phyloP scores from a whole-genome alignment of 306 rosid genomes.

The Quercus engelmannii region DNA sequence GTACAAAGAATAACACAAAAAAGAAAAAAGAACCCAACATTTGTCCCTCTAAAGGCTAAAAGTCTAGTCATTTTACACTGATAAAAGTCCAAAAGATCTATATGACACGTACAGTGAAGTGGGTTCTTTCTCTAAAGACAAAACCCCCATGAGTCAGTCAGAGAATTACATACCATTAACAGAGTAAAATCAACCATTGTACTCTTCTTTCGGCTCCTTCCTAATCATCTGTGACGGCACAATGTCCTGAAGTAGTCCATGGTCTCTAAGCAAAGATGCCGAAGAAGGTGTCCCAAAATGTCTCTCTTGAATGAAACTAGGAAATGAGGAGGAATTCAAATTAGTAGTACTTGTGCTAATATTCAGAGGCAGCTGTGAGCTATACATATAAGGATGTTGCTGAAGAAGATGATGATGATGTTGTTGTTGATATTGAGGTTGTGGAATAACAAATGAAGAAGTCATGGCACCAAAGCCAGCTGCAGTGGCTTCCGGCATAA shows the following conservation, averaged over 20 bases:
- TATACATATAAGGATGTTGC: constrained; percentile 35
- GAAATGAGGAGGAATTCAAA: constrained; percentile 18
- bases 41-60: constrained; percentile 11
- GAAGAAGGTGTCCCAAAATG: constrained; percentile 16
- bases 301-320: constrained; percentile 27
- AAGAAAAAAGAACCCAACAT: constrained; percentile 7
- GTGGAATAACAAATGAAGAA: constrained; percentile 18
- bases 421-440: constrained; percentile 9
- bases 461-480: constrained; percentile 10
- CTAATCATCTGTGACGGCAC: constrained; percentile 56
- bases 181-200: background rate
- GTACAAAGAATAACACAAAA: constrained; percentile 25
- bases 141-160: constrained; percentile 6
- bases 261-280: constrained; percentile 39
- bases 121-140: background rate
- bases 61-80: constrained; percentile 13
- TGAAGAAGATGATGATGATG: too few relatives aligned
- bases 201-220: constrained; percentile 31
- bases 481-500: constrained; percentile 22
- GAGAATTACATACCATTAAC: constrained; percentile 18
- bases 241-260: constrained; percentile 85
- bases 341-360: constrained; percentile 9
- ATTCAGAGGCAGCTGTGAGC: constrained; percentile 33
- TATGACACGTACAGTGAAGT: constrained; percentile 5
- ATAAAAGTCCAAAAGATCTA: constrained; percentile 8